These are phyloP conservation scores for Laetiporus sulphureus DNA, from an alignment of 1,284 basidiomycete genomes.

Conservation along the genomic window DNA sequence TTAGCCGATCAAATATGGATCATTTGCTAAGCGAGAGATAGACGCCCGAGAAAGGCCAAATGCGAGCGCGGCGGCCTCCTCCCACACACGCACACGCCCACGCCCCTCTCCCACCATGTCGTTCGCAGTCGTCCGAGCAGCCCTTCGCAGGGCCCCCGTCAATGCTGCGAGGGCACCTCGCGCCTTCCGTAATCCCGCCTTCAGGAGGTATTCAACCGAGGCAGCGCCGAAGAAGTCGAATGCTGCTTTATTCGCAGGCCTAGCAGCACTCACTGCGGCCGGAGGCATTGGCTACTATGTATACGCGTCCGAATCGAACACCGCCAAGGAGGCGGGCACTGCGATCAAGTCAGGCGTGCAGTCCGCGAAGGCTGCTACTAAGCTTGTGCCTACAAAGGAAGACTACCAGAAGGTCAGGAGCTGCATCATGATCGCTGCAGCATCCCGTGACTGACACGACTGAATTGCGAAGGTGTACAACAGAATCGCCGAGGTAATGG, in stretches of 20 bases:
- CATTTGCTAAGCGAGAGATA: background rate
- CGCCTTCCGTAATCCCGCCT: slow-evolving; percentile 27
- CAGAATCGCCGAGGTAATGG: slow-evolving; percentile 69
- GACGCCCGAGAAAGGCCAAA: background rate
- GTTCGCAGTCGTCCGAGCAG: slow-evolving; percentile 38
- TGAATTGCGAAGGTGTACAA: slow-evolving; percentile 88
- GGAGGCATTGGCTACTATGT: slow-evolving; percentile 50
- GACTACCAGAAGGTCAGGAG: slow-evolving; percentile 80
- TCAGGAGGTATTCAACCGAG: slow-evolving; percentile 54
- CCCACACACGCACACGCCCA: background rate
- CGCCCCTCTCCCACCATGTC: slow-evolving; percentile 33
- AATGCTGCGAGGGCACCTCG: slow-evolving; percentile 27
- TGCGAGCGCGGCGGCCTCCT: background rate
- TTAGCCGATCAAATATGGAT: background rate
- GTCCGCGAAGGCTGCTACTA: slow-evolving; percentile 51
- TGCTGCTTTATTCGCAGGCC: slow-evolving; percentile 45
- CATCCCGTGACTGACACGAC: background rate
- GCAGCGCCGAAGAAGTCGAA: slow-evolving; percentile 40
- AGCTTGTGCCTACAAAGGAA: slow-evolving; percentile 64
- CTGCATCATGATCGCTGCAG: background rate
- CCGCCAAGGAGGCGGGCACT: slow-evolving; percentile 43
- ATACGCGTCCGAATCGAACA: slow-evolving; percentile 36
- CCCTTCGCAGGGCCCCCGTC: slow-evolving; percentile 36
- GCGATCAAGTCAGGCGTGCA: slow-evolving; percentile 54
- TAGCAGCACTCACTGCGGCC: slow-evolving; percentile 43